A percentile compares a stretch with the other conserved stretches of the same genome.
Conservation (phyloP, 2,329 filamentous ascomycete genomes). For the Sporothrix pseudoabietina region DNA sequence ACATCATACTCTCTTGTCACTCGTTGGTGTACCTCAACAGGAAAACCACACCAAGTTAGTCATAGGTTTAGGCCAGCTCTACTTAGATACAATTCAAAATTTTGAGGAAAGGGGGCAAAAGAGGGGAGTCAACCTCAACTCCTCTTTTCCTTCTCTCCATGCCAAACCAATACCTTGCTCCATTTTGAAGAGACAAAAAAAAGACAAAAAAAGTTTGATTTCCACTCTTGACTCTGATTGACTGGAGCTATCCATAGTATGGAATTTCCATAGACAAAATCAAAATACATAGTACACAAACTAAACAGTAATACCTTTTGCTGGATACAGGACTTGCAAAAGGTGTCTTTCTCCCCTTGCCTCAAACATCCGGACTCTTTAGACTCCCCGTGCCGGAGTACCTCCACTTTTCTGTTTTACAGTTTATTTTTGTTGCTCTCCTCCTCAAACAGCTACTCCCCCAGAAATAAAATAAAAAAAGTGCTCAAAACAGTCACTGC, state of each 20-base stretch:
- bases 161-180: not conserved
- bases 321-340: not conserved
- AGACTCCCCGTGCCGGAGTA: not conserved
- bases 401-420: not conserved
- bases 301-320: not conserved
- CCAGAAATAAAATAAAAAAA: not conserved
- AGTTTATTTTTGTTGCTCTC: not conserved
- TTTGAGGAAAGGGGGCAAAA: not conserved
- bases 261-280: not conserved
- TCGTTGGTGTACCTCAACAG: not conserved
- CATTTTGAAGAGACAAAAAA: not conserved
- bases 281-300: not conserved
- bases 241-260: not conserved
- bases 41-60: not conserved
- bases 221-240: not conserved
- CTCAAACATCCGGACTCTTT: not conserved
- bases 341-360: not conserved
- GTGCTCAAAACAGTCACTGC: constrained; percentile 9
- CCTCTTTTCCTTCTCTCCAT: not conserved
- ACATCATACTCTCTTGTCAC: not conserved
- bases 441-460: not conserved
- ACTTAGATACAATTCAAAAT: not conserved
- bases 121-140: not conserved
- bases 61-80: constrained; percentile 2
- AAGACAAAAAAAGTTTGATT: not conserved